Evolutionary conservation across 1,139 yeast genomes (phyloP), one percentile per base, ranked within the genome.

Genomic region (Hyphopichia pseudoburtonii): DNA sequence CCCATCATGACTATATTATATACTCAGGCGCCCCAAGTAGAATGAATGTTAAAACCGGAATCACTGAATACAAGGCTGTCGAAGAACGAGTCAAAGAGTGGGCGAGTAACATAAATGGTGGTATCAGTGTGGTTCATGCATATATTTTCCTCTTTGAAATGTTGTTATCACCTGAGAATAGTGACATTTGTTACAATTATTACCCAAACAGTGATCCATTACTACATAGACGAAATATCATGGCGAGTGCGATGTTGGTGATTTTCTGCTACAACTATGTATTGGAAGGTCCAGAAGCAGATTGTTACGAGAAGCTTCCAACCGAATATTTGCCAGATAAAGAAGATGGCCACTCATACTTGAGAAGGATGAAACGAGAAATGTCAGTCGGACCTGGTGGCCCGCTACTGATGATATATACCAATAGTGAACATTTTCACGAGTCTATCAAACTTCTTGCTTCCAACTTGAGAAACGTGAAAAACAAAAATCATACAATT

Each of bases 11-110:
- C 53, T 75, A 82, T 38, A 83, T 82, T 41, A 78, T 82, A 5
- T 81, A 67, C 53, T 83, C 88, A 3, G 95, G 95, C 1, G 86
- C 87, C 5, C 90, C 90, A 1, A 74, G 82, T 58, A 67, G 87
- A 46, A 80, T 84, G 82, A 84, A 82, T 52, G 89, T 83, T 22
- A 71, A 69, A 29, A 82, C 86, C 1, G 71, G 74, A 4, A 57
- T 62, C 2, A 57, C 64, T 32, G 88, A 73, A 47, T 73, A 74
- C 45, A 65, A 62, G 44, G 64, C 65, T 16, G 82, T 74, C 28
- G 70, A 64, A 43, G 62, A 60, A 25, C 69, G 78, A 46, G 70
- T 80, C 26, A 53, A 49, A 11, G 73, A 67, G 39, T 80, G 83
- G 81, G 59, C 72, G 10, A 28, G 34, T 3, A 47, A 51, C 21